These are phyloP conservation scores for Ophiostoma novo-ulmi DNA, from an alignment of 2,329 filamentous ascomycete genomes.

Conservation along the genomic window DNA sequence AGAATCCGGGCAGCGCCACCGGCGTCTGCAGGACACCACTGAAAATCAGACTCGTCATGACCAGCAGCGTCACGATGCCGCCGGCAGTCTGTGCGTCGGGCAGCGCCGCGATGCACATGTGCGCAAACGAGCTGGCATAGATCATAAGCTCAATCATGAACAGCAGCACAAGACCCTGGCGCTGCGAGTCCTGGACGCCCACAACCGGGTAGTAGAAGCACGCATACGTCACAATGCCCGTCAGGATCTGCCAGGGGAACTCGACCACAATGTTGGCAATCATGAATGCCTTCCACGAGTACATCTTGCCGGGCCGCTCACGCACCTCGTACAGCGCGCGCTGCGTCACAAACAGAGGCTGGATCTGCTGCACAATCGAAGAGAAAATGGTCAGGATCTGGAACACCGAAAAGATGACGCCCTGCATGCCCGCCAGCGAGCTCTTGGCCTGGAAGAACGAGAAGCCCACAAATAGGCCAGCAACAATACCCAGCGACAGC, in stretches of 20 bases:
- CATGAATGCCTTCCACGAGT: slow-evolving; percentile 82
- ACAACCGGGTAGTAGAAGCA: slow-evolving; percentile 82
- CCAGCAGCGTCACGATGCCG: slow-evolving; percentile 54
- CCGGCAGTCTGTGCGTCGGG: slow-evolving; percentile 63
- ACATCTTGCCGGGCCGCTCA: slow-evolving; percentile 76
- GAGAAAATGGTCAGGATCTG: slow-evolving; percentile 78
- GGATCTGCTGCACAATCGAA: slow-evolving; percentile 70
- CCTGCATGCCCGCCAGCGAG: slow-evolving; percentile 71
- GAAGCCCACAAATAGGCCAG: slow-evolving; percentile 74
- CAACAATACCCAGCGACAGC: slow-evolving; percentile 57
- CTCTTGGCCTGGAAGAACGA: slow-evolving; percentile 68
- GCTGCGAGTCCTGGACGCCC: slow-evolving; percentile 44
- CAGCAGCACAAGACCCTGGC: slow-evolving; percentile 61
- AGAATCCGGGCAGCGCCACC: slow-evolving; percentile 60
- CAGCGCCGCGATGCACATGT: slow-evolving; percentile 67
- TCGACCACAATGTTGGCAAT: slow-evolving; percentile 77
- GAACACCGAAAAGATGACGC: slow-evolving; percentile 81
- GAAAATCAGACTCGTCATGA: slow-evolving; percentile 56
- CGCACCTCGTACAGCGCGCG: slow-evolving; percentile 77
- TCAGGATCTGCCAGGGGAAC: slow-evolving; percentile 74
- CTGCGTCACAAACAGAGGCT: slow-evolving; percentile 80
- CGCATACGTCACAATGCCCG: slow-evolving; percentile 58
- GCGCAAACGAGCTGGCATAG: slow-evolving; percentile 65
- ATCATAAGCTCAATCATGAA: slow-evolving; percentile 61
- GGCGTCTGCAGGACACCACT: slow-evolving; percentile 57